Base-by-base conservation (phyloP, 2,329 filamentous ascomycete species). In the Sporothrix globosa region DNA sequence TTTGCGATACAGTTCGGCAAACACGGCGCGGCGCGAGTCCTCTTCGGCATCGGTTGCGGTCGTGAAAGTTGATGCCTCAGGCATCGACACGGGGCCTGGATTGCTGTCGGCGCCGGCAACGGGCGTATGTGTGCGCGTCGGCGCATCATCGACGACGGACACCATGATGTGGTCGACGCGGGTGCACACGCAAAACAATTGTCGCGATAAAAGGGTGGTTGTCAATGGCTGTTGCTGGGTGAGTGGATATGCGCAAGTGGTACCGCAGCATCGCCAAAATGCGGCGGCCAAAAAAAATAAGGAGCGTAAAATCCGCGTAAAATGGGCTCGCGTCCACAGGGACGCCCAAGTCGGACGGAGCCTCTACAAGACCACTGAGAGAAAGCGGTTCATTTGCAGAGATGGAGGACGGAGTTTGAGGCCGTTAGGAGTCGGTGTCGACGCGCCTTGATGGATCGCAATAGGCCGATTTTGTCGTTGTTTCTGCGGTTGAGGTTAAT, bases 1-100 rank as follows among this genome's bases (percentile, higher is more conserved):
- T 80, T 87, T 87, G 77, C 87, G 88, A 84, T 92, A 97, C 69
- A 94, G 83, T 71, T 92, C 88, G 78, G 88, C 88, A 80, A 97
- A 96, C 77, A 90, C 84, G 77, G 88, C 85, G 80, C 91, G 90
- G 78, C 89, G 86, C 75, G 87, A 86, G 78, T 94, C 91, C 66
- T 93, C 91, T 76, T 90, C 84, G 77, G 84, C 82, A 80, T 89
- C 86, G 54, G 65, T 68, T 54, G 63, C 54, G 61, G 63, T 70
- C 9, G 56, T 48, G n/a, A 65, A 66, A 66, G 60, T 71, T 44
- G 84, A 81, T 85, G 86, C 84, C 85, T 88, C 86, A 85, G 86
- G 86, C 85, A 87, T 81, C 84, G 84, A 83, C 69, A 79, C 83
- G 69, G 79, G 77, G 73, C 69, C 56, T 68, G 80, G 78, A 75